A percentile compares a stretch with the other conserved stretches of the same genome.
These are phyloP conservation scores for Cryphonectria nitschkei DNA, from an alignment of 2,329 filamentous ascomycete genomes.

Conservation along the genomic window DNA sequence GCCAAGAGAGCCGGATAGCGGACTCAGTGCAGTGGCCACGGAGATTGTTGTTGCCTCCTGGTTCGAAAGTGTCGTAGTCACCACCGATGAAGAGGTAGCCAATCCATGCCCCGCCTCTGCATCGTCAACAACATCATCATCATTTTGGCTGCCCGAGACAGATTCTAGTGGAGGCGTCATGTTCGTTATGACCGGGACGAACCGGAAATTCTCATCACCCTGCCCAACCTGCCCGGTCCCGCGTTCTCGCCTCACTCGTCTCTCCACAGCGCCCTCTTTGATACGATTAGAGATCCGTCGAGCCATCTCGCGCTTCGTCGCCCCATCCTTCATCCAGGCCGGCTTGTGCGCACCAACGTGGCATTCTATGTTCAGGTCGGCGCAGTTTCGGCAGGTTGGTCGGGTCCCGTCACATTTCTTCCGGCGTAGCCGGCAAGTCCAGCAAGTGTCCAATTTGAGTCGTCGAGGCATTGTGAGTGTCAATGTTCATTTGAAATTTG, in stretches of 20 bases:
- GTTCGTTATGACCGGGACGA: not conserved
- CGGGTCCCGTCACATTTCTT: slow-evolving; percentile 64
- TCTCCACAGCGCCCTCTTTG: not conserved
- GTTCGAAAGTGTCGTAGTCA: slow-evolving; percentile 39
- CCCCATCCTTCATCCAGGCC: slow-evolving; percentile 61
- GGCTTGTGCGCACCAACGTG: slow-evolving; percentile 56
- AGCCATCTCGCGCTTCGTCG: slow-evolving; percentile 53
- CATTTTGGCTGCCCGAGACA: slow-evolving; percentile 45
- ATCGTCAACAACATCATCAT: not conserved
- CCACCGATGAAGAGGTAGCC: not conserved
- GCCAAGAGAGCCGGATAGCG: not conserved
- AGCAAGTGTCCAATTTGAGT: not conserved
- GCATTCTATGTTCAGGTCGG: slow-evolving; percentile 57
- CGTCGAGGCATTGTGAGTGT: not conserved
- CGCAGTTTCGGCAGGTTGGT: slow-evolving; percentile 56
- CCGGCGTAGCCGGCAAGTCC: slow-evolving; percentile 60
- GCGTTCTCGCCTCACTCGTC: not conserved
- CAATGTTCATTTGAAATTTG: not conserved
- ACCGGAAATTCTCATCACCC: not conserved
- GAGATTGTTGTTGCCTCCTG: slow-evolving; percentile 44
- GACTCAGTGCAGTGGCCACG: not conserved
- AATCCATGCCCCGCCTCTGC: too few relatives aligned
- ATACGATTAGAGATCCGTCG: not conserved
- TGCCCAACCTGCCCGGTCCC: not conserved
- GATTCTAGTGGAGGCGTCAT: not conserved